Percentiles rank a stretch among this genome's conserved stretches.
phyloP scores from a whole-genome alignment of 257 asterid species.

The Haberlea rhodopensis region DNA sequence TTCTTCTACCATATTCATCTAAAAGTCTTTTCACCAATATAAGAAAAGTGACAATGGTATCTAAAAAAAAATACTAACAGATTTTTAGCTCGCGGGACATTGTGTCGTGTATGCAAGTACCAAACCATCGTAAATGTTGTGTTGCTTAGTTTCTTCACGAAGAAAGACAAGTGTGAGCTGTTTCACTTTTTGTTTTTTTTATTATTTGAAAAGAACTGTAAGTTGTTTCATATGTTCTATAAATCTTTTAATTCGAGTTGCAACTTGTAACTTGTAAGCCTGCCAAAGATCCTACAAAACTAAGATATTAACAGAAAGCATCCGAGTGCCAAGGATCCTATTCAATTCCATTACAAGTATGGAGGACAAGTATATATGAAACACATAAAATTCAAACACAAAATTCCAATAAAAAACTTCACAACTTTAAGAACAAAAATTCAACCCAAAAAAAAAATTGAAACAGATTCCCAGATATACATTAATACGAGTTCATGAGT shows the following conservation, averaged over 20 bases:
- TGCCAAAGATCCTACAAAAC: background rate
- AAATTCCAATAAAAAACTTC: background rate
- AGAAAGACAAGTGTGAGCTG: no score
- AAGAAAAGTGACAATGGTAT: background rate
- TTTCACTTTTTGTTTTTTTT: no score
- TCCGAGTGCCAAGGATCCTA: background rate
- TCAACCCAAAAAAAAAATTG: background rate
- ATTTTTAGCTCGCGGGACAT: background rate
- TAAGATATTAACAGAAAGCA: no score
- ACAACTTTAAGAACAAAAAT: background rate
- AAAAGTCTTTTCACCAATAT: background rate
- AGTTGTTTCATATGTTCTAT: no score
- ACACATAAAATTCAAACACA: background rate
- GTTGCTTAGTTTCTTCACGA: no score
- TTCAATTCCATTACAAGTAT: background rate
- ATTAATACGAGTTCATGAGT: background rate
- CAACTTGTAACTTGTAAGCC: no score
- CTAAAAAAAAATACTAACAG: background rate
- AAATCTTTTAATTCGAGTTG: no score
- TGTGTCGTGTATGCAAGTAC: background rate
- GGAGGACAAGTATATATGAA: background rate
- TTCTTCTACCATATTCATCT: background rate
- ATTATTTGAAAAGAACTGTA: no score
- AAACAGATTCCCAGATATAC: background rate
- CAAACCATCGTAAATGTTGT: background rate